A percentile compares a stretch with the other conserved stretches of the same genome.
Evolutionary conservation across 2,329 filamentous ascomycete species (phyloP).

Genomic region (Zymoseptoria crescenta): DNA sequence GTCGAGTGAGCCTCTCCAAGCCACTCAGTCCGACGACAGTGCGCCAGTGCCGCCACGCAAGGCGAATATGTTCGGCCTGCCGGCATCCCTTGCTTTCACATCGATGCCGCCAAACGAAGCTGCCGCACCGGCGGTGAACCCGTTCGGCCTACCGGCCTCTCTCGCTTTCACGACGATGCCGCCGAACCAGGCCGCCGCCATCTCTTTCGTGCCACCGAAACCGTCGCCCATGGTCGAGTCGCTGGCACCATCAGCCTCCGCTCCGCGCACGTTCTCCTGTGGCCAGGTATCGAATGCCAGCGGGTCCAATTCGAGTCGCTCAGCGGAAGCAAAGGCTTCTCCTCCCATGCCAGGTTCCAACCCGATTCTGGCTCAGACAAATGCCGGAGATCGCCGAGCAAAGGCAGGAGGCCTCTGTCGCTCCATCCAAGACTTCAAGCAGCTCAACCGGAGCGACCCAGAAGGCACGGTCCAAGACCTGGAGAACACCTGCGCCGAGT

Average conservation of each 20-base stretch:
- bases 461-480: neutral
- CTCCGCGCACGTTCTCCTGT: neutral
- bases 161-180: neutral
- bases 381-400: neutral
- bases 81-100: neutral
- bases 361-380: neutral
- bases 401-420: neutral
- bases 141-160: neutral
- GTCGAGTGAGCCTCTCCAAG: neutral
- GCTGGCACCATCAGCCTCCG: too few species aligned
- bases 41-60: too few species aligned
- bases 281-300: neutral
- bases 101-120: neutral
- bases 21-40: neutral
- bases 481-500: neutral
- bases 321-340: neutral
- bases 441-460: neutral
- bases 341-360: neutral
- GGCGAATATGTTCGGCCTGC: neutral
- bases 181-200: neutral
- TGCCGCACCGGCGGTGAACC: neutral
- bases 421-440: neutral
- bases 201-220: neutral
- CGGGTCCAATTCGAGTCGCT: neutral
- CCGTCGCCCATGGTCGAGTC: neutral